Evolutionary conservation across 495 filamentous ascomycete species (phyloP).

Genomic region (Xylaria flabelliformis): DNA sequence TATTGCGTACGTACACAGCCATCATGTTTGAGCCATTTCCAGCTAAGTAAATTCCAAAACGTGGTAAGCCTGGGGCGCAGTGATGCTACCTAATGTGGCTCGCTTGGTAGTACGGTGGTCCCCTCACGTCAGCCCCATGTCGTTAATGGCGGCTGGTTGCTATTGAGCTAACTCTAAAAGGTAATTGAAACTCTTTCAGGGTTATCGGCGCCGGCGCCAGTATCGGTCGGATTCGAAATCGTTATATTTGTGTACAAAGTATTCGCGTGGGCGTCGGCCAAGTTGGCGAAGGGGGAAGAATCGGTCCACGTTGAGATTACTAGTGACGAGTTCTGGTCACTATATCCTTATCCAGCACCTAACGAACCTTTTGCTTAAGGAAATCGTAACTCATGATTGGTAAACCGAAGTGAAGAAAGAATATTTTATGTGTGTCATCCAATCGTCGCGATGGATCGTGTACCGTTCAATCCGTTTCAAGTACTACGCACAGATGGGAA

Average conservation of each 20-base stretch:
- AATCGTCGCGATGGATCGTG: background rate
- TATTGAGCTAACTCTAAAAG: background rate
- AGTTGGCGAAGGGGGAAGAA: background rate
- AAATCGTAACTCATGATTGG: background rate
- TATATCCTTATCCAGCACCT: constrained; percentile 15
- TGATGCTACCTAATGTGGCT: background rate
- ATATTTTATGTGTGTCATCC: background rate
- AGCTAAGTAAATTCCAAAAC: background rate
- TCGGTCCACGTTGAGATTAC: background rate
- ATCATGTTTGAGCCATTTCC: constrained; percentile 5
- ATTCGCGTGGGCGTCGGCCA: background rate
- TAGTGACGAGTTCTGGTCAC: background rate
- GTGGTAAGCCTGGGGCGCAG: no score
- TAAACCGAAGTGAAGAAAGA: background rate
- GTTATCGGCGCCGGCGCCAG: background rate
- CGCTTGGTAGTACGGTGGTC: background rate
- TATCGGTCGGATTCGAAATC: constrained; percentile 5
- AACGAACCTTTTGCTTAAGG: background rate
- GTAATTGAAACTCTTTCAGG: background rate
- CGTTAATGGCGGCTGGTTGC: background rate
- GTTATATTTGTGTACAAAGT: background rate
- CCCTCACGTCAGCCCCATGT: constrained; percentile 8
- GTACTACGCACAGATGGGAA: background rate
- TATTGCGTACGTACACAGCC: background rate
- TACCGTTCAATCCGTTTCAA: background rate